phyloP scores from a whole-genome alignment of 345 rosid species.

The Lumnitzera littorea region DNA sequence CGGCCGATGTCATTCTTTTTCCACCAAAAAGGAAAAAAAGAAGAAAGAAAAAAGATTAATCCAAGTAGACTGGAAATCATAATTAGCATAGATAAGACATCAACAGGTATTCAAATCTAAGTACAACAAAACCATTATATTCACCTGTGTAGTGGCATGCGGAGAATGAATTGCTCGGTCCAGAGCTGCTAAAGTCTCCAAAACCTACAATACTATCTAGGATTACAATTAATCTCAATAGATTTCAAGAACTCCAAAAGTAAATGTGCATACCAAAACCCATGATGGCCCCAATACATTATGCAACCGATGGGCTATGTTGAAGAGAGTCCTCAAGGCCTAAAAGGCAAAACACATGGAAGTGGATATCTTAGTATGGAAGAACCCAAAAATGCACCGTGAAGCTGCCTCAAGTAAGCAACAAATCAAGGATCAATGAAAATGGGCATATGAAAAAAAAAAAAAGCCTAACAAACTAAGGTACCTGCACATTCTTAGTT shows the following conservation, averaged over 20 bases:
- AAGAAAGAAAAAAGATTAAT: no score
- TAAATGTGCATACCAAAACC: conserved; percentile 74
- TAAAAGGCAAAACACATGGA: conserved; percentile 28
- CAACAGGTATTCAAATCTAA: neutral
- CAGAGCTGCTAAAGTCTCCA: conserved; percentile 91
- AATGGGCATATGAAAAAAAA: neutral
- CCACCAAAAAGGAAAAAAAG: no score
- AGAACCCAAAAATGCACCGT: conserved; percentile 3
- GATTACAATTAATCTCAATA: conserved; percentile 1
- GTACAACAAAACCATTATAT: conserved; percentile 8
- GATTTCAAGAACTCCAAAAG: conserved; percentile 9
- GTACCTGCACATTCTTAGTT: conserved; percentile 96
- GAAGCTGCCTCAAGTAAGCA: conserved; percentile 1
- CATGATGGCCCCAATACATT: conserved; percentile 98
- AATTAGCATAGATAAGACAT: neutral
- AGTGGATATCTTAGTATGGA: conserved; percentile 12
- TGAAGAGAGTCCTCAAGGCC: conserved; percentile 97
- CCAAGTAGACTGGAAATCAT: no score
- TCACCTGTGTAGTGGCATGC: conserved; percentile 93
- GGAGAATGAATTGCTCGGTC: conserved; percentile 96
- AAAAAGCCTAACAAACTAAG: conserved; percentile 2
- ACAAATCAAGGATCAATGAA: conserved; percentile 1
- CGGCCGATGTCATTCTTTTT: no score
- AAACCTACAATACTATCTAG: conserved; percentile 45
- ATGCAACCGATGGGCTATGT: conserved; percentile 86